These are phyloP conservation scores for Aspergillus carlsbadensis DNA, from an alignment of 495 filamentous ascomycete genomes.

Conservation along the genomic window DNA sequence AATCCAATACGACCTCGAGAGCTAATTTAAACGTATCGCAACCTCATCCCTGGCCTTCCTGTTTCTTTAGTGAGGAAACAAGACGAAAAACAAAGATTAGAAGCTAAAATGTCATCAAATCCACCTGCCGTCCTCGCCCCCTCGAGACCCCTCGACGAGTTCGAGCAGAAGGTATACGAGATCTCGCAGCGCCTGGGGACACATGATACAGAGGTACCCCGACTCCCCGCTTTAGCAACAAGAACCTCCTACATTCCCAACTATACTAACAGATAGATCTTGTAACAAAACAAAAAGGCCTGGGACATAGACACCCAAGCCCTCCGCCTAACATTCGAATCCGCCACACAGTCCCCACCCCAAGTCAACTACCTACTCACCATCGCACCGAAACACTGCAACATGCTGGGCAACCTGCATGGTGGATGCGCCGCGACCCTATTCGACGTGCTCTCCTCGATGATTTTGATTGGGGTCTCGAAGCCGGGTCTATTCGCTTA, in stretches of 20 bases:
- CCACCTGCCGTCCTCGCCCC: slow-evolving; percentile 15
- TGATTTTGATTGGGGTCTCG: slow-evolving; percentile 55
- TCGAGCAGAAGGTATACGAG: slow-evolving; percentile 29
- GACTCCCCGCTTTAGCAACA: neutral
- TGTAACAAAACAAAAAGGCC: slow-evolving; percentile 26
- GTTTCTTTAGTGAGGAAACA: neutral
- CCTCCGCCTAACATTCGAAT: slow-evolving; percentile 42
- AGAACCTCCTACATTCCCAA: neutral
- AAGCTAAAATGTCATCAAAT: neutral
- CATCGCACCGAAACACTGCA: slow-evolving; percentile 54
- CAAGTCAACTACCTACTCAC: slow-evolving; percentile 43
- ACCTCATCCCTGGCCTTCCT: neutral
- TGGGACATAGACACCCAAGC: slow-evolving; percentile 35
- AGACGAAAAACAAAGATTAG: neutral
- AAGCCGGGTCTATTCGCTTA: slow-evolving; percentile 59
- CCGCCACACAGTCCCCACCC: slow-evolving; percentile 35
- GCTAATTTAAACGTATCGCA: neutral
- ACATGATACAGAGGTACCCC: slow-evolving; percentile 1
- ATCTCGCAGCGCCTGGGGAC: neutral
- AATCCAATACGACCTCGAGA: neutral
- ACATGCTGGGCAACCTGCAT: slow-evolving; percentile 62
- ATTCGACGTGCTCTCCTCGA: slow-evolving; percentile 64
- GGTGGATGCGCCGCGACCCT: slow-evolving; percentile 68
- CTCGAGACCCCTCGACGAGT: slow-evolving; percentile 31
- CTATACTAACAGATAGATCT: neutral